Base-by-base conservation (phyloP, 2,329 filamentous ascomycete species). In the Ophiostoma australiae region DNA sequence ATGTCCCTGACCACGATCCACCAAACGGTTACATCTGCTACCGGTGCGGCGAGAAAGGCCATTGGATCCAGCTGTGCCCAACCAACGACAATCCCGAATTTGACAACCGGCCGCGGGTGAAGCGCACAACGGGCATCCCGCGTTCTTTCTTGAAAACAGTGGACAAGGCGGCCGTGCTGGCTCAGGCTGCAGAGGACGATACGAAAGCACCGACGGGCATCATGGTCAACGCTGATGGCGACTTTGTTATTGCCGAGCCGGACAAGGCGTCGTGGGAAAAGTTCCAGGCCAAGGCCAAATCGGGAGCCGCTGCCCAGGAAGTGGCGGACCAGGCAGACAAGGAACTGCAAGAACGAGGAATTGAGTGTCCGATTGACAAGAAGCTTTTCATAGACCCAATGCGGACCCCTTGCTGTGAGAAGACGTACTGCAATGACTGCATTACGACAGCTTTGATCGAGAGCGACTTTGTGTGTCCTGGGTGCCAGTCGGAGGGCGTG, bases 401-500 rank as follows among this genome's bases (percentile, higher is more conserved):
- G 86, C 97, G 97, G 88, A 98, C 95, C 79, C 94, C 95, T 76
- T 99, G 95, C 87, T 99, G 95, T 86, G 88, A 91, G 83, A 96
- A 91, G 87, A 97, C 94, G 79, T 99, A 97, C 86, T 99, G 95
- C 87, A 95, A 95, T 88, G 93, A 97, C 80, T 99, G 95, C 90
- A 97, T 99, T 83, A 96, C 95, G 80, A 97, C 97, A 87, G 92
- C 94, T 82, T 90, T 99, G 82, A 94, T 97, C 82, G 94, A 98
- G 85, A 95, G 91, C 87, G 95, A 99, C 86, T 93, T 99, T 82
- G 86, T 94, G 81, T 99, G 95, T 81, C 95, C 95, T 74, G 90
- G 90, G 76, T 99, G 95, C 84, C 89, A 92, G 81, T 91, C 90
- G 74, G 93, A 97, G 79, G 92, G 92, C 78, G 92, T 97, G 75